Percentiles rank a stretch among this genome's conserved stretches.
These are phyloP conservation scores for Amaranthus hypochondriacus DNA, from an alignment of 148 eudicot genomes.

Conservation along the genomic window DNA sequence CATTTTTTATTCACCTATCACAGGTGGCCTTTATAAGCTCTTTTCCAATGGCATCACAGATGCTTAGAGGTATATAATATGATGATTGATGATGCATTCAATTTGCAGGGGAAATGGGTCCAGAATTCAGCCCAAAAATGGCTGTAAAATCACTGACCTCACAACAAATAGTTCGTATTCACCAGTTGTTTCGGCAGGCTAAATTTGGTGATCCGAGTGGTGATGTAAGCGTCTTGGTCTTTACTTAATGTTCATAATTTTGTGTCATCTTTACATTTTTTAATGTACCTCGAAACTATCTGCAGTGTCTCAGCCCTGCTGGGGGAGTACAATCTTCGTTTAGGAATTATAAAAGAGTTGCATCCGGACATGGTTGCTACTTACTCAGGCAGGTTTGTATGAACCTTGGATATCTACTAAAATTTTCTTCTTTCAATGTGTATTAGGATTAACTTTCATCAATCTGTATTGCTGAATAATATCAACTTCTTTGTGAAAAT, in stretches of 20 bases:
- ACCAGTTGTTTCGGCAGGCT: constrained; percentile 98
- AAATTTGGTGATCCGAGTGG: constrained; percentile 99
- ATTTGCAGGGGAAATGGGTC: constrained; percentile 89
- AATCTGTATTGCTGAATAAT: background rate
- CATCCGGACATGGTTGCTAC: constrained; percentile 99
- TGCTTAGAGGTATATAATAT: background rate
- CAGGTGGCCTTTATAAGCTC: constrained; percentile 2
- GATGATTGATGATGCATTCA: constrained; percentile 20
- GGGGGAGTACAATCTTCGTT: constrained; percentile 99
- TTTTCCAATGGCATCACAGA: background rate
- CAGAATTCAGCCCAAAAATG: constrained; percentile 85
- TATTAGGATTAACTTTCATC: background rate
- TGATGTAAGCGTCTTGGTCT: constrained; percentile 53
- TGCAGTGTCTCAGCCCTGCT: constrained; percentile 99
- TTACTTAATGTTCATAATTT: background rate
- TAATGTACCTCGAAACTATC: constrained; percentile 14
- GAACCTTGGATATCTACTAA: background rate
- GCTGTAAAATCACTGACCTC: constrained; percentile 82
- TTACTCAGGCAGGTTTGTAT: constrained; percentile 89
- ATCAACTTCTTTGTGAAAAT: background rate
- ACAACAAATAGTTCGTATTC: constrained; percentile 93
- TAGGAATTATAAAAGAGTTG: constrained; percentile 96
- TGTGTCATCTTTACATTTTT: constrained; percentile 9
- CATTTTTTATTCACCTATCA: background rate
- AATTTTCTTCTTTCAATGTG: constrained; percentile 2